Conservation (phyloP, 2,329 filamentous ascomycete genomes). For the Fusarium torreyae region DNA sequence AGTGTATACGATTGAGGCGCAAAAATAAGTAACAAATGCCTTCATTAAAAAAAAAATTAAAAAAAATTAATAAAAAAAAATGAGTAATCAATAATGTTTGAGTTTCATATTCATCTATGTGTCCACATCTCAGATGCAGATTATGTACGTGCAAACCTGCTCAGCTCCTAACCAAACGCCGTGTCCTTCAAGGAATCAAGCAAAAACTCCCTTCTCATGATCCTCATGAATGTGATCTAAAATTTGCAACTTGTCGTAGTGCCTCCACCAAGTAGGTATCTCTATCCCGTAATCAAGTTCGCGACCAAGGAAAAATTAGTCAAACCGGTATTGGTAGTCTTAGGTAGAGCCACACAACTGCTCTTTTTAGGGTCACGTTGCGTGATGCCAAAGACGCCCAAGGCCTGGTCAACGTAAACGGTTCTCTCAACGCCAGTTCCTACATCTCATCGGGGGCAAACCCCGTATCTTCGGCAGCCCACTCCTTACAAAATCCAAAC, state of each 20-base stretch:
- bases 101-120: conserved; percentile 21
- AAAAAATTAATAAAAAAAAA: too few species aligned
- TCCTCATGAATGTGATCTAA: conserved; percentile 15
- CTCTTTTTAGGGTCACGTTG: neutral
- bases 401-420: neutral
- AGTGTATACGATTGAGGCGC: neutral
- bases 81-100: neutral
- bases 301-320: neutral
- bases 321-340: neutral
- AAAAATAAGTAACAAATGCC: neutral
- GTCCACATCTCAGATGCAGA: neutral
- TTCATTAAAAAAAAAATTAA: neutral
- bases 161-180: conserved; percentile 28
- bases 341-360: neutral
- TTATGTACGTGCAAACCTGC: conserved; percentile 5
- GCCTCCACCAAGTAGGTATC: neutral
- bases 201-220: conserved; percentile 24
- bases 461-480: conserved; percentile 49
- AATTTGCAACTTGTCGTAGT: neutral
- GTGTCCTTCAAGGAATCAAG: conserved; percentile 16
- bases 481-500: conserved; percentile 61
- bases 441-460: conserved; percentile 55
- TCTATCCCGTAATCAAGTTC: neutral
- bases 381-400: neutral
- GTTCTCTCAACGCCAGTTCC: neutral